Evolutionary conservation across 1,284 basidiomycete genomes (phyloP), one percentile per base, ranked within the genome.

Genomic region (Pseudozyma pruni): DNA sequence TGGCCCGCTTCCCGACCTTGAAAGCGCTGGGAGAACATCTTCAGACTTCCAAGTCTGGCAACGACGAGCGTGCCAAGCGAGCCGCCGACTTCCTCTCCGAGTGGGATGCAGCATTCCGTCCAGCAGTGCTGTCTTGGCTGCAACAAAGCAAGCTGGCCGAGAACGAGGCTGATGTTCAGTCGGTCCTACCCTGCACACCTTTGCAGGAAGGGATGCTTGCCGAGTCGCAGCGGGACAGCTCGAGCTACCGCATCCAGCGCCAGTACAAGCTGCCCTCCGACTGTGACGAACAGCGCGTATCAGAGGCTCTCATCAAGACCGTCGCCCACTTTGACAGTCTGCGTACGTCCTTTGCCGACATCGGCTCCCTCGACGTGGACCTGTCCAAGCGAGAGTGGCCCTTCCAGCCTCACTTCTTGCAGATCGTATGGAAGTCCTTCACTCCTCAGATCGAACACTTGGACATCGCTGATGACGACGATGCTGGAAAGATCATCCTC

Each of bases 191-290:
- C 0, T 59, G 61, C 39, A 78, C 76, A 6, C 60, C 75, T 6
- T 37, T 79, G 16, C 79, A 81, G 44, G 70, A 76, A 49, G 75
- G 76, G 14, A 78, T 81, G 76, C 72, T 81, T n/a, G 67, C 73
- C 25, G 79, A 81, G 56, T 76, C 68, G 13, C 53, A 71, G 32
- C 56, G 74, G 16, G 72, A 76, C 39, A 22, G 52, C 33, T 47
- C 56, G 23, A 54, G 55, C 44, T 80, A 79, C 53, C 75, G 77
- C 52, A 61, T 77, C 19, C 67, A 73, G 34, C 54, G 75, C 13
- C 72, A 64, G 25, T 82, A 81, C 60, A 72, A 70, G 58, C 50
- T 80, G 16, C 62, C 72, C 33, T 49, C 66, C 9, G 53, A 53
- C 14, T 71, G 62, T 40, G 60, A 60, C 32, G 29, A 69, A n/a